Evolutionary conservation across 2,329 filamentous ascomycete species (phyloP), one percentile per base, ranked within the genome.

Genomic region (Calcarisporium arbuscula): DNA sequence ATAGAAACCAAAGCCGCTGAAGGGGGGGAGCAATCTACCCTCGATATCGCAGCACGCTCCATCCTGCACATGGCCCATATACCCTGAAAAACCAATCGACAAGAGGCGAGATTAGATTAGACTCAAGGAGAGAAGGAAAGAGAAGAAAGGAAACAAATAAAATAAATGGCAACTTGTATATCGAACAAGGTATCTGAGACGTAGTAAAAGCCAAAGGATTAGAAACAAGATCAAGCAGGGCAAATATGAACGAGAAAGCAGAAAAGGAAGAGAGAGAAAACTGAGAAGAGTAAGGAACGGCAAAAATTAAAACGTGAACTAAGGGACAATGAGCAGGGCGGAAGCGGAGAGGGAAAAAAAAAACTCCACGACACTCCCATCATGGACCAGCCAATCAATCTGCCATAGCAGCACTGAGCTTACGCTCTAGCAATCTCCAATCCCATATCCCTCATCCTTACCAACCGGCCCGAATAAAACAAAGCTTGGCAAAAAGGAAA

Each of bases 141-240:
- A 28, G 31, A 35, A 38, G 34, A 34, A 35, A 26, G 39, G 37
- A 42, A 45, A 34, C 46, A 43, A 48, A 52, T 42, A 46, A 43
- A 40, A 38, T 42, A 32, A 38, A 39, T n/a, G n/a, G n/a, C 49
- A 58, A 51, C 61, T 53, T 59, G 57, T 70, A 69, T 70, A 70
- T 74, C 64, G 68, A 73, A 74, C 70, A 74, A 74, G 70, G 71
- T 74, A 74, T 74, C 67, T 68, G 66, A 61, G 54, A 59, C 49
- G 52, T 48, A 44, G 46, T 38, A 35, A 45, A 35, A 47, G 43
- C 43, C 36, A 49, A 44, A 41, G 40, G 34, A 44, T 41, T 39
- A 35, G 34, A 51, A 37, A 47, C 34, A 39, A 34, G 31, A 37
- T 32, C 15, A 36, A 32, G 28, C 45, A 47, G 42, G 48, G n/a